phyloP scores from a whole-genome alignment of 805 yeast genomes.

The Candida gorgasii region DNA sequence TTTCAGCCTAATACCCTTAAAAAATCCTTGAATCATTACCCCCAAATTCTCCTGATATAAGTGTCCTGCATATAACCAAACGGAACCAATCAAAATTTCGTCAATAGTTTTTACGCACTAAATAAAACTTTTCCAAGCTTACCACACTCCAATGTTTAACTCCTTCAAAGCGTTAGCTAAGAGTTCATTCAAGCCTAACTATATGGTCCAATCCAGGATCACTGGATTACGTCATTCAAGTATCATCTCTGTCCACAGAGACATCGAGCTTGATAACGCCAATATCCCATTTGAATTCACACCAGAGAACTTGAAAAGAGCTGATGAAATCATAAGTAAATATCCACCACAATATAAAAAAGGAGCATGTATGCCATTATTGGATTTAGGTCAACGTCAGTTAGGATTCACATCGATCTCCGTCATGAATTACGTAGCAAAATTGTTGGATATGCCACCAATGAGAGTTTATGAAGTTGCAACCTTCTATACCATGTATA shows the following conservation, averaged over 20 bases:
- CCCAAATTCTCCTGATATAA: neutral
- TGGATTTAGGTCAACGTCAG: conserved; percentile 87
- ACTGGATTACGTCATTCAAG: conserved; percentile 29
- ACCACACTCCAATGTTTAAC: neutral
- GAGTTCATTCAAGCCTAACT: conserved; percentile 1
- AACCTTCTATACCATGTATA: conserved; percentile 88
- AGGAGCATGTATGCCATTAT: conserved; percentile 84
- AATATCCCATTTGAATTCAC: conserved; percentile 71
- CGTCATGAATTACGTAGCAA: conserved; percentile 89
- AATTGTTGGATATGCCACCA: conserved; percentile 83
- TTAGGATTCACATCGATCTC: conserved; percentile 81
- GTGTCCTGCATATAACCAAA: conserved; percentile 9
- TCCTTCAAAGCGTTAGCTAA: neutral
- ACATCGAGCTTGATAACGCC: conserved; percentile 66
- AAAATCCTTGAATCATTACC: neutral
- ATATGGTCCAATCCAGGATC: neutral
- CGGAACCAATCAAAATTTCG: conserved; percentile 14
- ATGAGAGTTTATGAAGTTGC: conserved; percentile 95
- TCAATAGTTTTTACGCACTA: conserved; percentile 17
- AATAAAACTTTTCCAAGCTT: conserved; percentile 7
- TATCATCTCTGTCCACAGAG: conserved; percentile 67
- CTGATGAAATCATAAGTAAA: conserved; percentile 72
- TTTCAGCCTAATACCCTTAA: neutral
- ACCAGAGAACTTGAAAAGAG: conserved; percentile 62
- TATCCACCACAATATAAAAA: conserved; percentile 87